Evolutionary conservation across 2,329 filamentous ascomycete species (phyloP).

Genomic region (Cladosporium sp.): DNA sequence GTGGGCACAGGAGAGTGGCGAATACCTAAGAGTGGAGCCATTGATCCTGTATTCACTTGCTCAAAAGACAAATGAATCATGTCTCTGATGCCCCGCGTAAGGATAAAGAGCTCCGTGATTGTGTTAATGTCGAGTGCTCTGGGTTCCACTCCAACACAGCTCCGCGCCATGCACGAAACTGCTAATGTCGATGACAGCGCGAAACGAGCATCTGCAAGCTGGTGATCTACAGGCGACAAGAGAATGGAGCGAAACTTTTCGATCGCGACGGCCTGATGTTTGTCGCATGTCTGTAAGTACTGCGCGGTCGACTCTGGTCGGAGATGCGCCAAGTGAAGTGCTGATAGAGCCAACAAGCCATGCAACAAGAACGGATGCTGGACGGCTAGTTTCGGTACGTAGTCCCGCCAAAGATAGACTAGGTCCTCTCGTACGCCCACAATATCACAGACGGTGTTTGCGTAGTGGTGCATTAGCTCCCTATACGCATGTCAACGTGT

Average conservation of each 20-base stretch:
- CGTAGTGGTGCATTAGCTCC: slow-evolving; percentile 27
- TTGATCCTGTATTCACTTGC: slow-evolving; percentile 13
- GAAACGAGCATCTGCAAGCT: slow-evolving; percentile 20
- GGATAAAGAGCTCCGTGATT: slow-evolving; percentile 19
- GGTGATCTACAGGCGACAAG: slow-evolving; percentile 14
- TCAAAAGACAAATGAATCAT: slow-evolving; percentile 13
- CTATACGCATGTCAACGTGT: slow-evolving; percentile 13
- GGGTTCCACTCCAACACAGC: slow-evolving; percentile 15
- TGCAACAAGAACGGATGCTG: slow-evolving; percentile 23
- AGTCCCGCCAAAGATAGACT: slow-evolving; percentile 17
- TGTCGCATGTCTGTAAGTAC: slow-evolving; percentile 20
- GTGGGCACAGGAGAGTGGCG: neutral
- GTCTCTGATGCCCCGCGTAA: slow-evolving; percentile 19
- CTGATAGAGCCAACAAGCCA: slow-evolving; percentile 22
- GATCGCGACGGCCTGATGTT: slow-evolving; percentile 22
- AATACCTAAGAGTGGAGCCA: slow-evolving; percentile 8
- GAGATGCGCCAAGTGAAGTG: slow-evolving; percentile 21
- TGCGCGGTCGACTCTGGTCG: slow-evolving; percentile 14
- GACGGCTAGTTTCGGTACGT: slow-evolving; percentile 20
- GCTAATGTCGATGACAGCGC: slow-evolving; percentile 16
- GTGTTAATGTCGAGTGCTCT: slow-evolving; percentile 16
- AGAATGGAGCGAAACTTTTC: slow-evolving; percentile 19
- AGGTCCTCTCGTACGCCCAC: slow-evolving; percentile 16
- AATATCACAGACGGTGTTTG: neutral
- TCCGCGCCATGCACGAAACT: slow-evolving; percentile 9